Conservation (phyloP, 2,329 filamentous ascomycete species). For the Pyricularia pennisetigena region DNA sequence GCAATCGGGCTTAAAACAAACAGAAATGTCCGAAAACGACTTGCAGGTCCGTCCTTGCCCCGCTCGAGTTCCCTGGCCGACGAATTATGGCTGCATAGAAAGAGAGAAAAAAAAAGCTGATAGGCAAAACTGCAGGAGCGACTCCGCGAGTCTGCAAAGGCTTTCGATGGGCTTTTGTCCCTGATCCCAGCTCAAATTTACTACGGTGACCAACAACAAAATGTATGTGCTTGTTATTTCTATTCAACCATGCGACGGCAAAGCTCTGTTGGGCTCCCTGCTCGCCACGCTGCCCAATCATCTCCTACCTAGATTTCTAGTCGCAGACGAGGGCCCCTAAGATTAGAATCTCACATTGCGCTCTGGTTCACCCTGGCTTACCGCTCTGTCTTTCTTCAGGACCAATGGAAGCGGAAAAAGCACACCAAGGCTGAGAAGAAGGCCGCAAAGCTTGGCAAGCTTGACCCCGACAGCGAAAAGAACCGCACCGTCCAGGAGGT, state of each 20-base stretch:
- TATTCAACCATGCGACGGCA: neutral
- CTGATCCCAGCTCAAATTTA: slow-evolving; percentile 86
- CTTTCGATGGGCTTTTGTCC: slow-evolving; percentile 79
- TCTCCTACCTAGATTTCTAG: neutral
- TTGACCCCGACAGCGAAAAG: slow-evolving; percentile 75
- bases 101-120: neutral
- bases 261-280: neutral
- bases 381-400: slow-evolving; percentile 35
- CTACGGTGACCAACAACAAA: slow-evolving; percentile 75
- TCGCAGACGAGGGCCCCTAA: neutral
- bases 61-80: neutral
- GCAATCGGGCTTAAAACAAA: neutral
- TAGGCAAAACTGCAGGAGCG: slow-evolving; percentile 32
- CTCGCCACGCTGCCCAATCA: neutral
- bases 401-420: slow-evolving; percentile 93
- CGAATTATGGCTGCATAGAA: neutral
- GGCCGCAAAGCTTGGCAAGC: slow-evolving; percentile 48
- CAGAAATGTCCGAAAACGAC: slow-evolving; percentile 13
- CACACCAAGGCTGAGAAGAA: slow-evolving; percentile 87
- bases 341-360: neutral
- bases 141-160: slow-evolving; percentile 52
- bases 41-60: slow-evolving; percentile 11
- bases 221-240: slow-evolving; percentile 44
- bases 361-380: neutral
- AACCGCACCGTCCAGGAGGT: slow-evolving; percentile 85